A percentile compares a stretch with the other conserved stretches of the same genome.
phyloP scores from a whole-genome alignment of 345 rosid species.

The Hibiscus syriacus region DNA sequence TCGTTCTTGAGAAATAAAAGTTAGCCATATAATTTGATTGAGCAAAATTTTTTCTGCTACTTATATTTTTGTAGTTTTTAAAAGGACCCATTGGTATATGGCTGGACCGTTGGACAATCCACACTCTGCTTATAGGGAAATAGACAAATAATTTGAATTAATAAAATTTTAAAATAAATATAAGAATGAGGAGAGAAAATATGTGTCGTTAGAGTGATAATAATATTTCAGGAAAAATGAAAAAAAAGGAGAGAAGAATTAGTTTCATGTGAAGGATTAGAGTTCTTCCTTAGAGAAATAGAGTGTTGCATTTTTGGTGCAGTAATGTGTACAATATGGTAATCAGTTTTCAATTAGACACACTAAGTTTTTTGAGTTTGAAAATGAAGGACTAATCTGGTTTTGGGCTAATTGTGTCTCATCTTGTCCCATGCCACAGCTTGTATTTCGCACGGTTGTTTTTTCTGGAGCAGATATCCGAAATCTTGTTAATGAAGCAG shows the following conservation, averaged over 20 bases:
- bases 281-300: background rate
- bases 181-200: background rate
- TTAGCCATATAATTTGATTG: background rate
- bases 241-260: background rate
- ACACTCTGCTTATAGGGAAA: background rate
- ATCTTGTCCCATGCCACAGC: conserved; percentile 34
- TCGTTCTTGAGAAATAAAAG: background rate
- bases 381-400: conserved; percentile 1
- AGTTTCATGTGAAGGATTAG: background rate
- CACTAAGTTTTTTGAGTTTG: background rate
- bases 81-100: background rate
- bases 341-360: background rate
- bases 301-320: background rate
- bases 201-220: background rate
- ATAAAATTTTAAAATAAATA: background rate
- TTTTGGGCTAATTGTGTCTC: conserved; percentile 1
- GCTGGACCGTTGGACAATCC: background rate
- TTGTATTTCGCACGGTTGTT: conserved; percentile 91
- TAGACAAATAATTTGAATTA: background rate
- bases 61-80: background rate
- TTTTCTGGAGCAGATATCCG: conserved; percentile 96
- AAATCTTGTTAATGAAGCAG: conserved; percentile 95
- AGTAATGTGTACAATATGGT: background rate
- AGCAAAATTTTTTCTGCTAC: background rate
- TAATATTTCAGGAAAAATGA: background rate